A percentile compares a stretch with the other conserved stretches of the same genome.
These are phyloP conservation scores for Debaryomyces hansenii DNA, from an alignment of 805 yeast species.

Conservation along the genomic window DNA sequence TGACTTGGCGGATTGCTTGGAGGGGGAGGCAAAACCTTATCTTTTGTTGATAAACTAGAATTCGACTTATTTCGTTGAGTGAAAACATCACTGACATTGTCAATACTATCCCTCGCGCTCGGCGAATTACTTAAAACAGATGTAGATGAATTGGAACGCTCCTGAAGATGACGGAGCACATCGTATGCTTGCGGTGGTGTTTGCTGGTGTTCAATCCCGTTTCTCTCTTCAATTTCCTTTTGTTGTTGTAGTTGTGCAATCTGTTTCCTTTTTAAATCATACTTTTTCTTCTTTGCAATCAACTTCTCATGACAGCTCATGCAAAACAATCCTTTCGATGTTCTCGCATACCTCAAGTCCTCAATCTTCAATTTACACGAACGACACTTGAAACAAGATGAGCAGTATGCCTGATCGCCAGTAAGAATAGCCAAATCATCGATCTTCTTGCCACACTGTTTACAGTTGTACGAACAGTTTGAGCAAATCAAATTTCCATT, in stretches of 20 bases:
- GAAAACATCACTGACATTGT: not conserved
- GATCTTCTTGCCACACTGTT: constrained; percentile 80
- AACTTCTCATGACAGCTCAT: constrained; percentile 87
- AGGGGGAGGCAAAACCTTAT: constrained; percentile 15
- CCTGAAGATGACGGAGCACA: not conserved
- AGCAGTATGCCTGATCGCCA: constrained; percentile 93
- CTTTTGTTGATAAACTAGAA: constrained; percentile 10
- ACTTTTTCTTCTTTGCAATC: constrained; percentile 69
- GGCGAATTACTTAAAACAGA: constrained; percentile 1
- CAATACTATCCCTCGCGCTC: constrained; percentile 2
- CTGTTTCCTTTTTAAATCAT: constrained; percentile 48
- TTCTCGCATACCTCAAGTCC: constrained; percentile 87
- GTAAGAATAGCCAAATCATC: constrained; percentile 92
- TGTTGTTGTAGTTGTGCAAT: constrained; percentile 16
- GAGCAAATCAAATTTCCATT: constrained; percentile 90
- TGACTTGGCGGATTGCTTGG: constrained; percentile 4
- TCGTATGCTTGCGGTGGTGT: not conserved
- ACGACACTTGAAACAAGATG: constrained; percentile 85
- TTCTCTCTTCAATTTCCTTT: not conserved
- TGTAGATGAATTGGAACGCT: constrained; percentile 2
- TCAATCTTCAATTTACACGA: constrained; percentile 84
- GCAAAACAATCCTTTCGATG: constrained; percentile 90
- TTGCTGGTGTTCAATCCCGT: not conserved
- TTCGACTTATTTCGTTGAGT: constrained; percentile 4
- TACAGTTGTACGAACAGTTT: constrained; percentile 89